phyloP scores from a whole-genome alignment of 352 stramenopile species.

The Phytophthora crassamura region DNA sequence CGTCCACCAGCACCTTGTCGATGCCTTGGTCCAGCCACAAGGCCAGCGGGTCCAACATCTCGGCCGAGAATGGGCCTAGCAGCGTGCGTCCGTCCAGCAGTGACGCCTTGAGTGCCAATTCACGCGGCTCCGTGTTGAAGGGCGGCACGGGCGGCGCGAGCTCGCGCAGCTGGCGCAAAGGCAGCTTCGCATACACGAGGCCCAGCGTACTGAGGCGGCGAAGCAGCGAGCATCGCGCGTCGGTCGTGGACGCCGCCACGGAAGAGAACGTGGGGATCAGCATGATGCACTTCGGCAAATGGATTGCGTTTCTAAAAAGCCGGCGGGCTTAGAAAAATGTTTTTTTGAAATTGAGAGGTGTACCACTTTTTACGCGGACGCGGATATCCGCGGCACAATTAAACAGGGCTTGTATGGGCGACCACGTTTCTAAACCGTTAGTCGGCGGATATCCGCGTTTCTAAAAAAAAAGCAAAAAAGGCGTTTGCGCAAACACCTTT shows the following conservation, averaged over 20 bases:
- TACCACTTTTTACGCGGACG: no score
- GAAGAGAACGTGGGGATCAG: conserved; percentile 39
- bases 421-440: no score
- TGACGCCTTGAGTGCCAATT: conserved; percentile 46
- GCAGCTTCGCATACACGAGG: conserved; percentile 47
- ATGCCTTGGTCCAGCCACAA: conserved; percentile 76
- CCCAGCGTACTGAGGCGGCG: conserved; percentile 57
- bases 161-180: conserved; percentile 33
- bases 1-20: conserved; percentile 61
- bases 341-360: no score
- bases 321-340: no score
- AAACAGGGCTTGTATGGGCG: no score
- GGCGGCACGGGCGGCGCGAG: conserved; percentile 34
- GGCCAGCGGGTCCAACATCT: conserved; percentile 62
- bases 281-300: conserved; percentile 17
- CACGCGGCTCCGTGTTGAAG: conserved; percentile 34
- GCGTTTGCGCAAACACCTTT: no score
- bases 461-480: no score
- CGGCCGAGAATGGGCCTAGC: conserved; percentile 63
- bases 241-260: not conserved
- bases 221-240: conserved; percentile 37
- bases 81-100: conserved; percentile 58
- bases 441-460: no score
- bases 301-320: no score
- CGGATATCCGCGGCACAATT: no score